Conservation (phyloP, 2,329 filamentous ascomycete genomes). For the Xylaria sp. region DNA sequence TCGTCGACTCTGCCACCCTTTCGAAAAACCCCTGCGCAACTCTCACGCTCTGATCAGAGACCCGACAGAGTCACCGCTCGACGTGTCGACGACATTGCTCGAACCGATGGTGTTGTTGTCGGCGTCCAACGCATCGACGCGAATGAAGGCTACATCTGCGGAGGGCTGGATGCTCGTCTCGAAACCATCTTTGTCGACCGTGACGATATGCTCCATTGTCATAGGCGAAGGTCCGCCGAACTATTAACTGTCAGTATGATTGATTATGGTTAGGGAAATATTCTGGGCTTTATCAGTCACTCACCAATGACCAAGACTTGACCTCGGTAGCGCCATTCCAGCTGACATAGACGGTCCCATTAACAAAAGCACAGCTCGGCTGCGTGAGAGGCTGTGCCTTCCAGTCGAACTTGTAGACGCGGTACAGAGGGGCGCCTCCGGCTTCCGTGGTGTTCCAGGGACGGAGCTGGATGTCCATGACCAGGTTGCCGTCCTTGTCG, state of each 20-base stretch:
- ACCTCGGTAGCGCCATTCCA: constrained; percentile 61
- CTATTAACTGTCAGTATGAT: constrained; percentile 20
- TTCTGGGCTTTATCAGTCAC: background rate
- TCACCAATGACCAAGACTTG: constrained; percentile 46
- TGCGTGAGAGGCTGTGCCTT: constrained; percentile 52
- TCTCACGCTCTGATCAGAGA: constrained; percentile 33
- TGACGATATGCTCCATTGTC: constrained; percentile 26
- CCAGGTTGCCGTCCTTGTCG: constrained; percentile 57
- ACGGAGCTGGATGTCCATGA: constrained; percentile 59
- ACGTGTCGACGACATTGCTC: constrained; percentile 40
- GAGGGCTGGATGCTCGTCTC: constrained; percentile 39
- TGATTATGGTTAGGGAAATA: too few relatives aligned
- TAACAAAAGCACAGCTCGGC: constrained; percentile 43
- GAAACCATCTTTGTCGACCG: constrained; percentile 37
- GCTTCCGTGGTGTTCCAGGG: constrained; percentile 56
- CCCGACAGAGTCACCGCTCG: constrained; percentile 37
- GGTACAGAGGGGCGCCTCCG: constrained; percentile 59
- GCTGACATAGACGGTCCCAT: constrained; percentile 52
- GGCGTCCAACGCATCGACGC: constrained; percentile 36
- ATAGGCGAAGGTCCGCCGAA: constrained; percentile 36
- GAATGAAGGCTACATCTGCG: constrained; percentile 32
- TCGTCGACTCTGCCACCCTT: background rate
- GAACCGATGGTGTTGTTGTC: constrained; percentile 36
- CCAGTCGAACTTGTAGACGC: constrained; percentile 66
- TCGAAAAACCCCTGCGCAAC: background rate